These are phyloP conservation scores for Suhomyces sp. DNA, from an alignment of 805 yeast genomes.

Conservation along the genomic window DNA sequence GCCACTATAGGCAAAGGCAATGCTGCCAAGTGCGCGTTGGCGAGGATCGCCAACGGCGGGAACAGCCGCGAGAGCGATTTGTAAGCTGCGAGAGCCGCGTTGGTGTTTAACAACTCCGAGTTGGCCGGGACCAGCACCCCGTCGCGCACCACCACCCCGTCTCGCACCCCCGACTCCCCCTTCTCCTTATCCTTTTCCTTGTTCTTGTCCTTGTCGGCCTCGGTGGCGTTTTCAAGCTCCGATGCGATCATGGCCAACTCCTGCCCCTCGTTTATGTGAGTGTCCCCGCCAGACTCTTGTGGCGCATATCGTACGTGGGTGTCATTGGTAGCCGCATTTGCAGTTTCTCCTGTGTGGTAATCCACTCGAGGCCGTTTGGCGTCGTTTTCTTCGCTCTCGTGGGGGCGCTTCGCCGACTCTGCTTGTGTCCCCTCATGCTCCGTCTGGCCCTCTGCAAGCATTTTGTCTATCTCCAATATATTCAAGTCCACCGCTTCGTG, in stretches of 20 bases:
- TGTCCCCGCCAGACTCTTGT: not conserved
- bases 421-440: not conserved
- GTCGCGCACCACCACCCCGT: conserved; percentile 12
- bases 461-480: conserved; percentile 16
- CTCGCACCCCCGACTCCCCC: conserved; percentile 8
- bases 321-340: not conserved
- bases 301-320: conserved; percentile 4
- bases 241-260: conserved; percentile 31
- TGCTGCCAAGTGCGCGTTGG: conserved; percentile 55
- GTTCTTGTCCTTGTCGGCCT: conserved; percentile 9
- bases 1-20: conserved; percentile 58
- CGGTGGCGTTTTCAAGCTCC: conserved; percentile 32
- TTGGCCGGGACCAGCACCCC: conserved; percentile 34
- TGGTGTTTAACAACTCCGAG: conserved; percentile 40
- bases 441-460: conserved; percentile 13
- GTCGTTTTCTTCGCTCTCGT: conserved; percentile 1
- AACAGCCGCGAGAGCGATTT: conserved; percentile 38
- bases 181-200: conserved; percentile 2
- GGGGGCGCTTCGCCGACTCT: not conserved
- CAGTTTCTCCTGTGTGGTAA: not conserved
- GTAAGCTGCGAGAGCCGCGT: conserved; percentile 40
- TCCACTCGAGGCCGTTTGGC: conserved; percentile 3
- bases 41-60: conserved; percentile 31
- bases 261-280: conserved; percentile 18
- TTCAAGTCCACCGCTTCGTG: conserved; percentile 5